These are phyloP conservation scores for Spathaspora girioi DNA, from an alignment of 805 yeast genomes.

Conservation along the genomic window DNA sequence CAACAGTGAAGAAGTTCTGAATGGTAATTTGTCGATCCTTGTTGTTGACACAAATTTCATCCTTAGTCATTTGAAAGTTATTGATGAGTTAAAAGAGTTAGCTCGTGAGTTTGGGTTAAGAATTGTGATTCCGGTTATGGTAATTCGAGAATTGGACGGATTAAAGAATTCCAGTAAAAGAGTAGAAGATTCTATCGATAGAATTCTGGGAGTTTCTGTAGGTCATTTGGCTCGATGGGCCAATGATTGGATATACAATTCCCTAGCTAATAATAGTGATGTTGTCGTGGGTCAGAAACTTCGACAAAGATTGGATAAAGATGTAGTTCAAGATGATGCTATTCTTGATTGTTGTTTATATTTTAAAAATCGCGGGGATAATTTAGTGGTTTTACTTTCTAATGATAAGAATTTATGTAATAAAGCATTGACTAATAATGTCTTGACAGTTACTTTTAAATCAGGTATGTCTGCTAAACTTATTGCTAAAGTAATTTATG, in stretches of 20 bases:
- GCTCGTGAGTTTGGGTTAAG: slow-evolving; percentile 40
- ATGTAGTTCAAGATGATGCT: slow-evolving; percentile 65
- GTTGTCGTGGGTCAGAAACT: slow-evolving; percentile 63
- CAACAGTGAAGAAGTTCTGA: slow-evolving; percentile 9
- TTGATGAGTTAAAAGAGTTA: slow-evolving; percentile 48
- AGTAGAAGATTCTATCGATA: slow-evolving; percentile 4
- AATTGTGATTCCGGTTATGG: slow-evolving; percentile 68
- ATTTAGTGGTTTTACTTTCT: slow-evolving; percentile 59
- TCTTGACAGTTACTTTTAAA: slow-evolving; percentile 60
- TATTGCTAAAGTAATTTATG: slow-evolving; percentile 38
- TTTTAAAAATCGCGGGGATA: slow-evolving; percentile 37
- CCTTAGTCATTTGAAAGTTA: slow-evolving; percentile 58
- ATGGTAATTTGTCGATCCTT: slow-evolving; percentile 36
- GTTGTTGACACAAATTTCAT: slow-evolving; percentile 84
- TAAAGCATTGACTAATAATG: slow-evolving; percentile 66
- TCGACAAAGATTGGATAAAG: slow-evolving; percentile 47
- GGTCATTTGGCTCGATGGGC: slow-evolving; percentile 67
- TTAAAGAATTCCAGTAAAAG: slow-evolving; percentile 46
- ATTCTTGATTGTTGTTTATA: slow-evolving; percentile 82
- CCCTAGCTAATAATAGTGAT: slow-evolving; percentile 49
- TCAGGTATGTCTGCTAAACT: slow-evolving; percentile 40
- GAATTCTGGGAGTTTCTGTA: slow-evolving; percentile 31
- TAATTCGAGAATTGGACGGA: slow-evolving; percentile 78
- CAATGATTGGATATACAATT: slow-evolving; percentile 69
- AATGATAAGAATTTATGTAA: slow-evolving; percentile 82